Conservation (phyloP, 495 filamentous ascomycete genomes). For the Clavariopsis aquatica region DNA sequence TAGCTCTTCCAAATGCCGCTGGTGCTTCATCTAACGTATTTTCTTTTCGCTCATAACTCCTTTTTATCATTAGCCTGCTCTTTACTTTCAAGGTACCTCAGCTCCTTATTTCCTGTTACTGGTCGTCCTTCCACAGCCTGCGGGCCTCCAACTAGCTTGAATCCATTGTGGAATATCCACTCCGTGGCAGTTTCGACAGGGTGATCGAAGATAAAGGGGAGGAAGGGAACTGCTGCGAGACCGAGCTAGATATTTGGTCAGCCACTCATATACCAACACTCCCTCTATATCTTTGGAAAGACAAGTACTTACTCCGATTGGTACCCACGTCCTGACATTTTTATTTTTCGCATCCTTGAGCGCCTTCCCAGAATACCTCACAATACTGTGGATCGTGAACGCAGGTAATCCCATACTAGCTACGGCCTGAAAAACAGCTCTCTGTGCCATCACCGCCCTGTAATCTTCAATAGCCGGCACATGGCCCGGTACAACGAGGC, state of each 20-base stretch:
- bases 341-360: conserved; percentile 77
- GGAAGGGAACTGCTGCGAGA: conserved; percentile 79
- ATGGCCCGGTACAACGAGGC: conserved; percentile 48
- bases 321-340: conserved; percentile 75
- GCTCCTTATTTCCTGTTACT: conserved; percentile 53
- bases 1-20: too few species aligned
- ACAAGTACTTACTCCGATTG: conserved; percentile 77
- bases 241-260: conserved; percentile 57
- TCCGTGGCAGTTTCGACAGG: conserved; percentile 89
- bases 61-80: conserved; percentile 55
- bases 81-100: conserved; percentile 48
- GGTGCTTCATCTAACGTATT: too few species aligned
- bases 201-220: conserved; percentile 89
- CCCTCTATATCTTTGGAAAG: background rate
- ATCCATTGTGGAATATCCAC: conserved; percentile 80
- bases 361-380: conserved; percentile 79
- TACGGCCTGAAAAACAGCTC: conserved; percentile 84
- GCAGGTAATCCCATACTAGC: conserved; percentile 94
- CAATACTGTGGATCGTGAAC: conserved; percentile 91
- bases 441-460: conserved; percentile 84
- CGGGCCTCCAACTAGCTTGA: conserved; percentile 68
- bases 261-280: background rate
- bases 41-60: conserved; percentile 47
- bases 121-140: conserved; percentile 52
- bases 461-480: conserved; percentile 89